Evolutionary conservation across 2,329 filamentous ascomycete genomes (phyloP), one percentile per base, ranked within the genome.

Genomic region (Talaromyces sp.): DNA sequence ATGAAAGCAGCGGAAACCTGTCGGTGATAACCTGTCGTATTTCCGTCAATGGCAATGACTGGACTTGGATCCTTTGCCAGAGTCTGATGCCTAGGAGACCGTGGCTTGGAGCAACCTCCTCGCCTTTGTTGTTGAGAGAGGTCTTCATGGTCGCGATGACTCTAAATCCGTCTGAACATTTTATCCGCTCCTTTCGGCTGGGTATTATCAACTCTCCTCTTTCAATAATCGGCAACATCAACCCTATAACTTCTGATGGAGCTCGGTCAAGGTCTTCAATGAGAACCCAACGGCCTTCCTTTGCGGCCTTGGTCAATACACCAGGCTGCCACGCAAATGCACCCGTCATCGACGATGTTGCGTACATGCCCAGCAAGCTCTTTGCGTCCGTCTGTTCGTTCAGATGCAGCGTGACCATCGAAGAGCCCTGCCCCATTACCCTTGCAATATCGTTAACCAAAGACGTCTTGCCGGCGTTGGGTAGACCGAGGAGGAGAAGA

Each of bases 321-420:
- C 95, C 95, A 3, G 95, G 86, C 62, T 90, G 86, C 95, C 95
- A 99, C 56, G 86, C 85, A 72, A 99, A 99, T 10, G 90, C 93
- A 1, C 93, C 93, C 1, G 92, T 93, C 63, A 88, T 89, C 17
- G 89, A 86, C 61, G 92, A 93, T 24, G 92, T 95, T 1, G 93
- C 90, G 75, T 99, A 98, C 72, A 98, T 86, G 3, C 95, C 95
- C 64, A 99, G 86, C 46, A 99, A 85, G 79, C 96, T 90, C 75
- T 99, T 99, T 0, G 93, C 93, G 75, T 99, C 95, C 2, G 93
- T 98, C 75, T 99, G 96, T 75, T 98, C 95, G 71, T 99, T 99
- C 35, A 99, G 81, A 75, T 99, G 93, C 31, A 99, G 81, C 3
- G 93, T 98, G 57, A 99, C 89, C 86, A 99, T 92, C 62, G 85